Evolutionary conservation across 2,329 filamentous ascomycete species (phyloP), one percentile per base, ranked within the genome.

Genomic region (Sporothrix curviconia): DNA sequence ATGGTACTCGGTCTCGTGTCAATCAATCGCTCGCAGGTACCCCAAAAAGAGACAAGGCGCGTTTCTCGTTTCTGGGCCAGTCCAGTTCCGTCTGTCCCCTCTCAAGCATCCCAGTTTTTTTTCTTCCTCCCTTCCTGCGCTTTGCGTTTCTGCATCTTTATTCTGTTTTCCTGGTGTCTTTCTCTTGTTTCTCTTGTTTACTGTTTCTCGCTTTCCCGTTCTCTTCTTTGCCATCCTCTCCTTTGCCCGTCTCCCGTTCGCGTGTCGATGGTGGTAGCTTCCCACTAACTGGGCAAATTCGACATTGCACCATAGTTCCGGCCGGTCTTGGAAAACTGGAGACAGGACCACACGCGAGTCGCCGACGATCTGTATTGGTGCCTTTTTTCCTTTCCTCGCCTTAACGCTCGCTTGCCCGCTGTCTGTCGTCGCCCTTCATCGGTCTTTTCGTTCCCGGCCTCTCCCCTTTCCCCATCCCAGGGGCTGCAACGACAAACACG

Each of bases 1-100:
- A 51, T 39, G 52, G 40, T 47, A 30, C 52, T 47, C 54, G 54
- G 54, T 56, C 54, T 56, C 54, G 54, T 56, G 44, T 50, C 54
- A 50, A 42, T 50, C 37, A 11, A 19, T 50, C 54, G 14, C 36
- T 34, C 19, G 24, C 22, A 19, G 40, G 2, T n/a, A 5, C 37
- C 34, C 43, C 54, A 17, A 28, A 50, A 56, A 43, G 17, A 56
- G 36, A 50, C 44, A 56, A n/a, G 44, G 54, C 54, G 54, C 37
- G 54, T 56, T 56, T 56, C 36, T 50, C n/a, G 54, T 55, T 51
- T 51, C 49, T 51, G 34, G 49, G 32, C 30, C 30, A 28, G n/a
- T 25, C 30, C 36, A 25, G n/a, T 30, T 36, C 51, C 50, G 17
- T 30, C 22, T 17, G 36, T 49, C 24, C 52, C 15, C 32, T 53